Conservation (phyloP, 2,329 filamentous ascomycete genomes). For the Arthrobotrys musiformis region DNA sequence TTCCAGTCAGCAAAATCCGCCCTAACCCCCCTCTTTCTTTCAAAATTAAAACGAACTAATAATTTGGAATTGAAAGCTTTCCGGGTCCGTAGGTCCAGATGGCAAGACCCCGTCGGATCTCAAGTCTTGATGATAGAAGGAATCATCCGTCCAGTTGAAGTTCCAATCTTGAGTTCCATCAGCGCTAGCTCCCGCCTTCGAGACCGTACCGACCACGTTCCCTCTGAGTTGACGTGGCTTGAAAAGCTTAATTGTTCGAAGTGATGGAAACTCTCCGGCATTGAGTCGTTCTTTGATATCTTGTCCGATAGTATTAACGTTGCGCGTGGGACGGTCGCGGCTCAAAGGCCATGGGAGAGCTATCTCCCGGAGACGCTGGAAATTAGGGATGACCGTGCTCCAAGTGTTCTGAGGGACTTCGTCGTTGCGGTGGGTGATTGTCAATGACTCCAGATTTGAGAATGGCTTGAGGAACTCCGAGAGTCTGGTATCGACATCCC, state of each 20-base stretch:
- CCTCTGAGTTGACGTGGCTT: neutral
- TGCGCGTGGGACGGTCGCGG: too few species aligned
- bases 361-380: neutral
- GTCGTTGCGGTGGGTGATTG: neutral
- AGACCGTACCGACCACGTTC: neutral
- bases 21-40: too few species aligned
- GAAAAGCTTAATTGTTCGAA: neutral
- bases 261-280: neutral
- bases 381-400: neutral
- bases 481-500: neutral
- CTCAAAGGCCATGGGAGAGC: neutral
- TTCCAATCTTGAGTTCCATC: neutral
- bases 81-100: too few species aligned
- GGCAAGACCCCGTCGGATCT: too few species aligned
- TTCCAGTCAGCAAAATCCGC: too few species aligned
- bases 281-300: neutral
- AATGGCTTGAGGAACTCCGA: neutral
- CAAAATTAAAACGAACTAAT: too few species aligned
- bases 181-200: neutral
- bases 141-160: neutral
- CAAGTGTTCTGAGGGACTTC: neutral
- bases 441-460: neutral
- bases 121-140: too few species aligned
- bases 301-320: neutral
- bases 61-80: too few species aligned